phyloP scores from a whole-genome alignment of 345 rosid genomes.

The Murraya koenigii region DNA sequence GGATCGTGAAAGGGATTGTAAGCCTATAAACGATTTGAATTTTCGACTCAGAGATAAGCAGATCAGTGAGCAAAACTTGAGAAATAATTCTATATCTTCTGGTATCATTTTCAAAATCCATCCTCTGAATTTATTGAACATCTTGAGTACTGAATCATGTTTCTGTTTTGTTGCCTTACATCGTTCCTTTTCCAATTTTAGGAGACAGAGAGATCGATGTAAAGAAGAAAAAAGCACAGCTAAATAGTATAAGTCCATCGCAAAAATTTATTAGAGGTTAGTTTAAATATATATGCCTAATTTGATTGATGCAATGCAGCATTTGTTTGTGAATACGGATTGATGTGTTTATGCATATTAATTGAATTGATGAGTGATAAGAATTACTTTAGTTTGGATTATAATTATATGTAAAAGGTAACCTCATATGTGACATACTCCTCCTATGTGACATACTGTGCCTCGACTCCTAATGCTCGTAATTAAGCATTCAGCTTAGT shows the following conservation, averaged over 20 bases:
- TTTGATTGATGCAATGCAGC: not conserved
- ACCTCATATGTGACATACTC: not conserved
- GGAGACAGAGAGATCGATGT: constrained; percentile 27
- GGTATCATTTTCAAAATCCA: constrained; percentile 29
- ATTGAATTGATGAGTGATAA: no score
- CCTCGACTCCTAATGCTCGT: not conserved
- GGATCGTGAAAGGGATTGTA: constrained; percentile 42
- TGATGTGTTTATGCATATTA: no score
- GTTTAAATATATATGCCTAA: constrained; percentile 5
- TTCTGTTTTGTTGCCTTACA: not conserved
- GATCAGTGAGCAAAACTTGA: constrained; percentile 30
- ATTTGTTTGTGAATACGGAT: no score
- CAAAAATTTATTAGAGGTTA: constrained; percentile 65
- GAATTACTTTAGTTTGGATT: no score
- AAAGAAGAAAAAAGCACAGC: constrained; percentile 26
- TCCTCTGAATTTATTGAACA: not conserved
- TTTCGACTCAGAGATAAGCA: constrained; percentile 21
- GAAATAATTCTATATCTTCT: constrained; percentile 33
- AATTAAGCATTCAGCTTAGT: not conserved
- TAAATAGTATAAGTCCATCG: constrained; percentile 47
- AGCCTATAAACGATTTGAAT: constrained; percentile 19
- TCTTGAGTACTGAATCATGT: not conserved
- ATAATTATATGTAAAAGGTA: not conserved
- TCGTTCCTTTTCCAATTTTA: not conserved
- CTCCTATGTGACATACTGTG: not conserved